Percentiles rank a stretch among this genome's conserved stretches.
Evolutionary conservation across 2,329 filamentous ascomycete species (phyloP).

Genomic region (Talaromyces atroroseus): DNA sequence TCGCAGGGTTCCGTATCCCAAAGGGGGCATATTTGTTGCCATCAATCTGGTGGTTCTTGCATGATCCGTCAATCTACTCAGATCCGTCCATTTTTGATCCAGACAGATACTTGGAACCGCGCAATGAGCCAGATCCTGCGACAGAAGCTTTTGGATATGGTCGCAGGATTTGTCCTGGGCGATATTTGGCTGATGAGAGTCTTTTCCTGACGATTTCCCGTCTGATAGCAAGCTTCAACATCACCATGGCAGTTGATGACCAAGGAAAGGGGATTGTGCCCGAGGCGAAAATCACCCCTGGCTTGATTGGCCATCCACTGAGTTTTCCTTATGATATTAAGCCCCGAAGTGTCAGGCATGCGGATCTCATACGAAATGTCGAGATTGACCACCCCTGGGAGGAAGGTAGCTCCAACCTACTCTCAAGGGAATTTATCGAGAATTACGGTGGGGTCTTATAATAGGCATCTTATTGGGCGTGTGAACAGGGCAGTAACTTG

Average conservation of each 20-base stretch:
- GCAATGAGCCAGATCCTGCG: constrained; percentile 32
- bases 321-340: constrained; percentile 30
- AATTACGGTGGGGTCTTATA: no score
- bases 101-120: constrained; percentile 30
- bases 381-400: constrained; percentile 35
- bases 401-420: constrained; percentile 24
- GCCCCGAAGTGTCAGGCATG: constrained; percentile 29
- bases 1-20: constrained; percentile 18
- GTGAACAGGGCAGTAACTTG: no score
- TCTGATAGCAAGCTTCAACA: constrained; percentile 42
- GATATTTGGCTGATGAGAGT: constrained; percentile 36
- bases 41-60: constrained; percentile 22
- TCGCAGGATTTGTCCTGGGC: constrained; percentile 37
- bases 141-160: constrained; percentile 34
- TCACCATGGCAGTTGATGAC: constrained; percentile 31
- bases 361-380: constrained; percentile 25
- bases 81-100: constrained; percentile 32
- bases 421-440: no score
- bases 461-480: no score
- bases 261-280: constrained; percentile 35
- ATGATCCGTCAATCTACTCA: constrained; percentile 28
- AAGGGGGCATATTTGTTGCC: constrained; percentile 18
- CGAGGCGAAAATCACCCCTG: constrained; percentile 29
- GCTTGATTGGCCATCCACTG: constrained; percentile 29
- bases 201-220: constrained; percentile 40